Evolutionary conservation across 257 asterid genomes (phyloP), one percentile per base, ranked within the genome.

Genomic region (Linderniella brevidens): DNA sequence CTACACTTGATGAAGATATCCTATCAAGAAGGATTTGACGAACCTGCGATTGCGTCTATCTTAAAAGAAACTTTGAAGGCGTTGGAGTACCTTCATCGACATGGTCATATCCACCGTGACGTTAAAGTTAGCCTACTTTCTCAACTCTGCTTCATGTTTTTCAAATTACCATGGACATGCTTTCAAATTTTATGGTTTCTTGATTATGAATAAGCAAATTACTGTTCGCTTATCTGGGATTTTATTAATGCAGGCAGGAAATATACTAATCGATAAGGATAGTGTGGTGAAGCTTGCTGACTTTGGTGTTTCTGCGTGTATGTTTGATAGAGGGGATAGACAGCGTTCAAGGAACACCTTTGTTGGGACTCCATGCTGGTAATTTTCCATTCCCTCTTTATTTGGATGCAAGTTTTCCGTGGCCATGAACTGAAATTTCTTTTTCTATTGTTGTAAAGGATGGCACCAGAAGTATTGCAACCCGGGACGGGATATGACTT

Each of bases 361-460:
- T 58, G 96, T 90, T 19, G 99, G 99, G 68, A 90, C 99, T 73
- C 99, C 99, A 37, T 90, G 99, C 86, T 90, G 99, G 99, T 90
- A 67, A 13, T 35, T 37, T 60, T 42, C 54, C 58, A 32, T 40
- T 41, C 44, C 46, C 46, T 62, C 46, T 35, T 42, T 42, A 42
- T 53, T 25, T 38, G 58, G 14, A 9, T 47, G 29, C 38, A 32
- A 35, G 46, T 54, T 32, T 41, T 18, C 40, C 19, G 9, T 38
- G 36, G 19, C 44, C 38, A 37, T 15, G 19, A 52, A 17, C 11
- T 25, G 19, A 29, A 56, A 58, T 43, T 60, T 36, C 53, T 55
- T 63, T 50, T 46, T 19, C 18, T 37, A 52, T 47, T 52, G 42
- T 62, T 41, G 52, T 42, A 36, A 70, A 90, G 99, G 99, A 90